Evolutionary conservation across 768 basidiomycete genomes (phyloP).

Genomic region (Mycena epipterygia): DNA sequence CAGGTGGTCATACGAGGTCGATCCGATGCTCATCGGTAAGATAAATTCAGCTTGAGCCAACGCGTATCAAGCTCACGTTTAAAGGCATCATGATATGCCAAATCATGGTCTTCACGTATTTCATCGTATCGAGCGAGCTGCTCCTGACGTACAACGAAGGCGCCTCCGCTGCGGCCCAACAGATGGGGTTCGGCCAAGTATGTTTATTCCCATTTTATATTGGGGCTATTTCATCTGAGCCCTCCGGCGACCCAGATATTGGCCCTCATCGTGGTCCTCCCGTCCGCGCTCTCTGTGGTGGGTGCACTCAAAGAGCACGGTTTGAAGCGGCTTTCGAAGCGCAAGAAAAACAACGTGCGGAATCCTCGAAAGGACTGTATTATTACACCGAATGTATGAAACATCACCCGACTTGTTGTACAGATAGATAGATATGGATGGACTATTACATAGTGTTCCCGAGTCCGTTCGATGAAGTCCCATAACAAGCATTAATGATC

Average conservation of each 20-base stretch:
- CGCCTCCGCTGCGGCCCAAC: constrained; percentile 36
- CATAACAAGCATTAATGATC: constrained; percentile 56
- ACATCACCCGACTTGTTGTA: constrained; percentile 13
- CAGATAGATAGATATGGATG: constrained; percentile 15
- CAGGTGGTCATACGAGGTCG: constrained; percentile 50
- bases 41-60: background rate
- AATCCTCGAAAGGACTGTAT: constrained; percentile 22
- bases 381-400: constrained; percentile 26
- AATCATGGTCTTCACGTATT: constrained; percentile 54
- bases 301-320: constrained; percentile 50
- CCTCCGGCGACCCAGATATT: no score
- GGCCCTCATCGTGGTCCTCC: constrained; percentile 56
- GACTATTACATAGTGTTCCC: background rate
- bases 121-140: constrained; percentile 56
- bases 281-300: constrained; percentile 51
- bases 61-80: background rate
- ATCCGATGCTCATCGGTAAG: constrained; percentile 54
- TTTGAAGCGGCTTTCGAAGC: constrained; percentile 45
- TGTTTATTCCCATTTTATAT: background rate
- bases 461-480: constrained; percentile 7
- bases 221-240: no score
- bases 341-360: constrained; percentile 33
- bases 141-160: constrained; percentile 48
- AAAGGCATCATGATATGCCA: constrained; percentile 53
- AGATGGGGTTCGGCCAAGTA: constrained; percentile 58